phyloP scores from a whole-genome alignment of 192 early-diverging fungal species.

The Entomortierella lignicola region DNA sequence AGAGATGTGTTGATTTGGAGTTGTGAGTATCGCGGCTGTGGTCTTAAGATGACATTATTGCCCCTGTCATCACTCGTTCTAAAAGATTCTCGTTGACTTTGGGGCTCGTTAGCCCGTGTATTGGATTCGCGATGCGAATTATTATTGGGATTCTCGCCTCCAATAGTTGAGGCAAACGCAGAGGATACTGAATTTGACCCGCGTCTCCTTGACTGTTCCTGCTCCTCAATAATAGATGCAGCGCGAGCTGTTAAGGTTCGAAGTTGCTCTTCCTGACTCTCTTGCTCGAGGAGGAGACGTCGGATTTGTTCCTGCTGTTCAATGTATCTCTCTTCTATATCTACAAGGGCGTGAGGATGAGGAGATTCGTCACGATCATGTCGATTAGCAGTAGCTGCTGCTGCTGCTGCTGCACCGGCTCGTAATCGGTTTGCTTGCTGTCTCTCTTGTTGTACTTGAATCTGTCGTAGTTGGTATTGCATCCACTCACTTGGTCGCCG shows the following conservation, averaged over 20 bases:
- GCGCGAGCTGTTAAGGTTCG: constrained; percentile 35
- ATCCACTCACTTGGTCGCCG: constrained; percentile 53
- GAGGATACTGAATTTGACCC: not conserved
- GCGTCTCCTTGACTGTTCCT: constrained; percentile 10
- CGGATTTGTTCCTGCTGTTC: constrained; percentile 44
- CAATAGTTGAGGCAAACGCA: not conserved
- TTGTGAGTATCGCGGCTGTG: constrained; percentile 12
- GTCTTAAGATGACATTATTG: not conserved
- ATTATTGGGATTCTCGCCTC: not conserved
- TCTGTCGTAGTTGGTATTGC: constrained; percentile 46
- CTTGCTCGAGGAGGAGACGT: constrained; percentile 33
- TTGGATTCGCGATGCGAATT: not conserved
- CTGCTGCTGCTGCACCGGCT: not conserved
- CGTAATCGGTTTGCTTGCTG: constrained; percentile 15
- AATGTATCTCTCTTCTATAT: constrained; percentile 5
- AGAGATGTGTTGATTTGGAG: constrained; percentile 37
- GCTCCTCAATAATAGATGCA: constrained; percentile 21
- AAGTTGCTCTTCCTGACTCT: constrained; percentile 39
- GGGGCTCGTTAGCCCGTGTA: not conserved
- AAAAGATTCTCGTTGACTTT: not conserved
- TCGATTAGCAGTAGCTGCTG: no score
- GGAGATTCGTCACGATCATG: not conserved
- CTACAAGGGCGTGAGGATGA: not conserved
- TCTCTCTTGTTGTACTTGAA: constrained; percentile 34
- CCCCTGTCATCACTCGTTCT: not conserved